Evolutionary conservation across 495 filamentous ascomycete species (phyloP), one percentile per base, ranked within the genome.

Genomic region (Aspergillus cavernicola): DNA sequence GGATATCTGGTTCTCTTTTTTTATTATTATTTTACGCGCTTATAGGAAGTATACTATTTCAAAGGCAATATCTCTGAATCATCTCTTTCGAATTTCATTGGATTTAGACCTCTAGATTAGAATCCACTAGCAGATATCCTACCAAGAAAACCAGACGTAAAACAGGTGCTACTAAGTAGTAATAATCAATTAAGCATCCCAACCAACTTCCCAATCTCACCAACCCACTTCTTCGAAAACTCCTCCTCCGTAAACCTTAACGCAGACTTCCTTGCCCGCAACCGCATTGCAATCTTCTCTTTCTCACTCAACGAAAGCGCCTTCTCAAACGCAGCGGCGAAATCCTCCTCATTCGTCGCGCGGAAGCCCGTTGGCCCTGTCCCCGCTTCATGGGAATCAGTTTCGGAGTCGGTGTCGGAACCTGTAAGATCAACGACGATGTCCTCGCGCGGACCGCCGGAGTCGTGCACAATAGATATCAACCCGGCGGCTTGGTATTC

Each of bases 401-500:
- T 16, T 2, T 12, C 2, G 8, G 29, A 6, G 3, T 29, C 23
- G 8, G 41, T 8, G 2, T 29, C 41, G n/a, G 41, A n/a, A 19
- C 3, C 22, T 2, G 24, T 9, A 24, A 90, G 71, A 11, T 86
- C 79, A 18, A 88, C 78, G 16, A 97, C 92, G 57, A 98, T 97
- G 66, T 98, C 95, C 59, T 87, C 64, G 66, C 92, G 92, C 9
- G 93, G 93, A 3, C 93, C 93, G 7, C 95, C 93, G 15, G 85
- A 89, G 63, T 96, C 80, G 60, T 97, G 90, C 5, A 97, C 95
- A 0, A 98, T 91, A 33, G 83, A 81, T 46, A 98, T 87, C 29
- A 98, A 72, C 0, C 93, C 93, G 0, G 93, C 95, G 7, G 93
- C 93, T 68, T 96, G 93, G 64, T 98, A 98, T 72, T 98, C 93